Conservation (phyloP, 257 asterid genomes). For the Solanum microdontum region DNA sequence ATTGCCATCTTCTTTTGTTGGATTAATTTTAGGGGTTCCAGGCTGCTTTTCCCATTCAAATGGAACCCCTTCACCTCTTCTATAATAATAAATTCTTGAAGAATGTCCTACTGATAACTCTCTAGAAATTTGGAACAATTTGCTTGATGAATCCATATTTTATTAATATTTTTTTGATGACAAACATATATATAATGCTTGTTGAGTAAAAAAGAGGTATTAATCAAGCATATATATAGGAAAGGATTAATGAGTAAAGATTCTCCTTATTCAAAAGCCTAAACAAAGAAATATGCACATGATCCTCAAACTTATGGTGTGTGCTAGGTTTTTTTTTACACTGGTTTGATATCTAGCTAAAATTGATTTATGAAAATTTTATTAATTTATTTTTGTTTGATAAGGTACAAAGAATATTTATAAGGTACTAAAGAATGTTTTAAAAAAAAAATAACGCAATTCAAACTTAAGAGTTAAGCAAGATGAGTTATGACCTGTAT, state of each 20-base stretch:
- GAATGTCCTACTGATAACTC: slow-evolving; percentile 42
- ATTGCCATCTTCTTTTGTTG: slow-evolving; percentile 20
- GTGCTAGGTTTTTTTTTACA: background rate
- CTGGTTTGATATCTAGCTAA: background rate
- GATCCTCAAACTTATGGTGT: slow-evolving; percentile 11
- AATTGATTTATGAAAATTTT: no score
- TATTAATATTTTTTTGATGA: background rate
- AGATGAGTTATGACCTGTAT: no score
- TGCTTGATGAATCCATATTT: slow-evolving; percentile 13
- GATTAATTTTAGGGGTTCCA: slow-evolving; percentile 42
- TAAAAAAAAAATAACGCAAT: no score
- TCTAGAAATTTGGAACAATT: slow-evolving; percentile 27
- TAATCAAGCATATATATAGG: background rate
- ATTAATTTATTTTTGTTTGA: no score
- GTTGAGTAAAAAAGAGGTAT: background rate
- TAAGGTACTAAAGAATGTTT: background rate
- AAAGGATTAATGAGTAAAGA: background rate
- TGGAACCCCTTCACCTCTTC: slow-evolving; percentile 56
- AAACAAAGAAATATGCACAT: slow-evolving; percentile 40
- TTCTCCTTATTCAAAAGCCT: slow-evolving; percentile 32
- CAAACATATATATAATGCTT: background rate
- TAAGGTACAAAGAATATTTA: background rate
- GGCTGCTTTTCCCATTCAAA: slow-evolving; percentile 75
- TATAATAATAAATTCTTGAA: slow-evolving; percentile 34
- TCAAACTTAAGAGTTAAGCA: background rate